Base-by-base conservation (phyloP, 2,329 filamentous ascomycete species). In the Cordyceps cateniannulata region DNA sequence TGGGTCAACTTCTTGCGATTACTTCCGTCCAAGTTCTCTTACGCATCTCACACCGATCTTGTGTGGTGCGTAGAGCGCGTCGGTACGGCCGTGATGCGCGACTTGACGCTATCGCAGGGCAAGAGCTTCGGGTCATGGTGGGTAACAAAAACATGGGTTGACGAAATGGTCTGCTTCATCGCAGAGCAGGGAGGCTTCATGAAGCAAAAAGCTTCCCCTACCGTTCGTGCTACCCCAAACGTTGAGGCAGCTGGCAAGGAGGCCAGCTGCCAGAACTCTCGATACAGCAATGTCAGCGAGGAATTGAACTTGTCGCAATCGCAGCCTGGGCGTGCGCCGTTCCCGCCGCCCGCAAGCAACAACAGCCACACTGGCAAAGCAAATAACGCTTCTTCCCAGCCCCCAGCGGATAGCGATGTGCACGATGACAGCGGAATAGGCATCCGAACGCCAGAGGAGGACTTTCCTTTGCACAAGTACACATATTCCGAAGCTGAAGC, bases 81-180 rank as follows among this genome's bases (percentile, higher is more conserved):
- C 24, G 88, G 90, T 14, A 91, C 88, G 8, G 86, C 89, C 22
- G 87, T 90, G 20, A 85, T 95, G 77, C 83, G 91, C 59, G 91
- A 96, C 67, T 83, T 96, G 61, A 95, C 90, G 0, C 86, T 95
- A 55, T 81, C 85, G 45, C 87, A 89, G 65, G 89, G 88, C 20
- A 85, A 87, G 69, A 93, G 89, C 69, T 96, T 93, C 69, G 88
- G 90, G n/a, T 87, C 89, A 6, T 96, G 91, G 91, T 95, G 90
- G 90, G 90, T 97, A 62, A 92, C 92, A 3, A 96, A 97, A 72
- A 93, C 93, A 62, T 98, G 93, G 81, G 84, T 97, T 57, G 93
- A 97, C 69, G 93, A 98, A 76, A 96, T 96, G 90, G 85, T 92
- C 54, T 82, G 89, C 61, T 97, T 96, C 82, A 80, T 96, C 66